These are phyloP conservation scores for Sphagnum fallax DNA, from an alignment of 228 moss, liverwort and hornwort genomes.

Conservation along the genomic window DNA sequence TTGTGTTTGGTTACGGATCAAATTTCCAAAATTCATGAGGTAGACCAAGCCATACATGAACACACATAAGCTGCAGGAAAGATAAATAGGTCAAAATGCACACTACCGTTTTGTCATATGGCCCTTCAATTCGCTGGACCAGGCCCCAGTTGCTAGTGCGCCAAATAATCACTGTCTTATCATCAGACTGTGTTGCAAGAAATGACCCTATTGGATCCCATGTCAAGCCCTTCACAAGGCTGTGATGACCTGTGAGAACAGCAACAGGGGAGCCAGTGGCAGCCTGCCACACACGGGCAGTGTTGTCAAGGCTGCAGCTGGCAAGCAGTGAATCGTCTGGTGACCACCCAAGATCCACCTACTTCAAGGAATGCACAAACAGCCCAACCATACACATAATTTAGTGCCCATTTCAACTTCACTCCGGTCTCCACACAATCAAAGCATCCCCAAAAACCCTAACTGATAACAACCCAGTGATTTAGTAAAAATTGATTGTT, in stretches of 20 bases:
- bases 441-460: not conserved
- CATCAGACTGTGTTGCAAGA: constrained; percentile 92
- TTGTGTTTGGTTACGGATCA: not conserved
- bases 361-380: constrained; percentile 65
- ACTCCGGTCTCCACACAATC: not conserved
- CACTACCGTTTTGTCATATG: constrained; percentile 86
- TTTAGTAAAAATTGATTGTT: not conserved
- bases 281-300: constrained; percentile 82
- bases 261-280: constrained; percentile 65
- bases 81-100: not conserved
- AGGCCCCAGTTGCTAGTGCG: constrained; percentile 84
- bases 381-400: constrained; percentile 39
- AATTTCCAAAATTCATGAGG: not conserved
- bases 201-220: constrained; percentile 99
- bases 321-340: constrained; percentile 95
- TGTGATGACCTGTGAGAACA: constrained; percentile 81
- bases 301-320: constrained; percentile 96
- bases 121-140: constrained; percentile 82
- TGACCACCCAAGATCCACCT: constrained; percentile 98
- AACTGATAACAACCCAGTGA: not conserved
- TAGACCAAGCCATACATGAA: not conserved
- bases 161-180: constrained; percentile 89
- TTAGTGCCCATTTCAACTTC: constrained; percentile 18
- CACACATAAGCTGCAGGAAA: not conserved
- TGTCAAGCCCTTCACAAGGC: constrained; percentile 91